These are phyloP conservation scores for Musa beccarii DNA, from an alignment of 176 grass and related monocot genomes.

Conservation along the genomic window DNA sequence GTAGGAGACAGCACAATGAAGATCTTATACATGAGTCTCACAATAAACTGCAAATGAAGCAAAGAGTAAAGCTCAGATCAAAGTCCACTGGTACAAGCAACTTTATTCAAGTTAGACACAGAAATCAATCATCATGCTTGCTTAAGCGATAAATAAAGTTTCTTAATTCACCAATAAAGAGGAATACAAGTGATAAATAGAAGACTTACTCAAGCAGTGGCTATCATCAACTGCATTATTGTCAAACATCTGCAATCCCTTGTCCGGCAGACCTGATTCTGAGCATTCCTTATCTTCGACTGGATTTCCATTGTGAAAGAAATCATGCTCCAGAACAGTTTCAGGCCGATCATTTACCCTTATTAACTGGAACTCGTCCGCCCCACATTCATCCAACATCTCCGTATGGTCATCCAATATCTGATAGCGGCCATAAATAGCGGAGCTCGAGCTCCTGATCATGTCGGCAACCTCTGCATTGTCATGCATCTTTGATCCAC, in stretches of 20 bases:
- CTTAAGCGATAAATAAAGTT: background rate
- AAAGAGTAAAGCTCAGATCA: too few relatives aligned
- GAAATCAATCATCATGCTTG: too few relatives aligned
- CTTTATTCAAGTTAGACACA: too few relatives aligned
- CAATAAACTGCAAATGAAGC: background rate
- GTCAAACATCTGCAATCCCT: slow-evolving; percentile 42
- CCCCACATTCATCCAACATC: slow-evolving; percentile 54
- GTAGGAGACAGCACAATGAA: too few relatives aligned
- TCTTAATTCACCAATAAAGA: background rate
- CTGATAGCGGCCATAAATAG: slow-evolving; percentile 76
- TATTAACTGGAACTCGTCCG: slow-evolving; percentile 36
- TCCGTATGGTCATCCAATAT: slow-evolving; percentile 91
- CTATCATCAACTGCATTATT: background rate
- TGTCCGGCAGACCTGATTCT: slow-evolving; percentile 26
- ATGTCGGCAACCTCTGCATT: slow-evolving; percentile 14
- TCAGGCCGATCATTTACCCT: slow-evolving; percentile 1
- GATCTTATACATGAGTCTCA: background rate
- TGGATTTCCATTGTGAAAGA: slow-evolving; percentile 13
- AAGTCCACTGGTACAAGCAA: too few relatives aligned
- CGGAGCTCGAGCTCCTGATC: slow-evolving; percentile 33
- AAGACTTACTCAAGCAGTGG: slow-evolving; percentile 23
- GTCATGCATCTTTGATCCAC: slow-evolving; percentile 24
- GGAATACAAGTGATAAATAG: background rate
- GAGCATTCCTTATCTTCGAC: slow-evolving; percentile 30
- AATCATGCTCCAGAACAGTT: slow-evolving; percentile 34